A percentile compares a stretch with the other conserved stretches of the same genome.
Evolutionary conservation across 805 yeast species (phyloP).

Genomic region (Cyberlindnera amylophila): DNA sequence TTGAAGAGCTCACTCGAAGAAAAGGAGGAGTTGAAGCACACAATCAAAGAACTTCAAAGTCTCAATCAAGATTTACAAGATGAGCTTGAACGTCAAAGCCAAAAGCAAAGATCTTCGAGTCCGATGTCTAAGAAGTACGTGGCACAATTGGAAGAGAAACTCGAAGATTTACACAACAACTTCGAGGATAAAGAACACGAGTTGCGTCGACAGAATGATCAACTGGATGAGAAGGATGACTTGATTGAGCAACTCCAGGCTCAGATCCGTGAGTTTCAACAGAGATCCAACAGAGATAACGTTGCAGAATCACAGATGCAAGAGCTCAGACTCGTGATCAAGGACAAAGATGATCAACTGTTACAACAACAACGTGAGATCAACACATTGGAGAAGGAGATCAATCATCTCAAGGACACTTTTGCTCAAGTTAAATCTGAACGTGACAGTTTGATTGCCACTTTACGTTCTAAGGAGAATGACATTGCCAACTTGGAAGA

Average conservation of each 20-base stretch:
- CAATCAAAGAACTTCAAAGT: constrained; percentile 10
- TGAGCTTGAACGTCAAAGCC: constrained; percentile 8
- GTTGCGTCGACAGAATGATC: constrained; percentile 20
- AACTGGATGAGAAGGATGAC: constrained; percentile 21
- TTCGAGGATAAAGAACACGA: constrained; percentile 18
- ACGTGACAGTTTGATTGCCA: constrained; percentile 2
- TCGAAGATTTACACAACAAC: constrained; percentile 14
- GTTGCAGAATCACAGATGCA: constrained; percentile 14
- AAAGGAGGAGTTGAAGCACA: constrained; percentile 8
- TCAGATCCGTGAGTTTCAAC: constrained; percentile 15
- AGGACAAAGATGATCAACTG: constrained; percentile 15
- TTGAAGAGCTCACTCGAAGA: constrained; percentile 6
- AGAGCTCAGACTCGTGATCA: constrained; percentile 14
- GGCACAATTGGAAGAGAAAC: constrained; percentile 19
- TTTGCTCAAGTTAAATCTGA: constrained; percentile 1
- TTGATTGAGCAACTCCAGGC: constrained; percentile 18
- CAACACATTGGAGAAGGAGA: constrained; percentile 1
- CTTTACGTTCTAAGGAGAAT: constrained; percentile 3
- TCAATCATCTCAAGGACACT: constrained; percentile 2
- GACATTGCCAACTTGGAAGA: constrained; percentile 11
- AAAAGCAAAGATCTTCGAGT: constrained; percentile 1
- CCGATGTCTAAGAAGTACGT: constrained; percentile 14
- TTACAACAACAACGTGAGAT: constrained; percentile 14
- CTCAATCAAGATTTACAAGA: constrained; percentile 14
- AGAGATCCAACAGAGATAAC: constrained; percentile 12